Evolutionary conservation across 2,329 filamentous ascomycete genomes (phyloP), one percentile per base, ranked within the genome.

Genomic region (Aspergillus puulaauensis): DNA sequence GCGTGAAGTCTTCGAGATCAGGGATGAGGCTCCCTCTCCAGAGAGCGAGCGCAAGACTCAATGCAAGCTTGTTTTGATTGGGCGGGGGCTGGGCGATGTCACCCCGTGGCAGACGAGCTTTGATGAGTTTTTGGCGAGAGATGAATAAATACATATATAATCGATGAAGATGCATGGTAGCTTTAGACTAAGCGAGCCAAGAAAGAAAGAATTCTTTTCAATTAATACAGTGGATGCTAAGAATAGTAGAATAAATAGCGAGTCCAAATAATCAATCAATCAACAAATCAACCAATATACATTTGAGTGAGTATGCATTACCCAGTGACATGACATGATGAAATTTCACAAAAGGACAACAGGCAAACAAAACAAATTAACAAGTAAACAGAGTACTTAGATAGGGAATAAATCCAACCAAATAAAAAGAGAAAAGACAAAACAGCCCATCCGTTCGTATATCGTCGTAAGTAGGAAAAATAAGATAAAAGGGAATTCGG

Each of bases 1-100:
- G 1, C 81, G 93, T 53, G 93, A 97, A 66, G 84, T 98, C 15
- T 99, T 98, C 73, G 95, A 99, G 68, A 89, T 98, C 23, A 84
- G 91, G 23, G 91, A 96, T 64, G 65, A 68, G 27, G 17, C 17
- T 14, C 66, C 71, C n/a, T 61, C 58, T 2, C 53, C 61, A 7
- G 56, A 64, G 19, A 69, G 37, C 12, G 19, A 53, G 51, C 31
- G 15, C n/a, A 58, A 71, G 40, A 60, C 60, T 43, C 66, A 70
- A 35, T 77, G 73, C 56, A 80, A 79, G 65, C 70, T 81, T 61
- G 78, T 81, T 12, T 65, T 81, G 27, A 81, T 81, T 62, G 79
- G 79, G 15, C 61, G 76, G 52, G 76, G 77, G 4, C 63, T 81
- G 39, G 75, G 74, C 49, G 63, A 68, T 66, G 62, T 58, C 17